A percentile compares a stretch with the other conserved stretches of the same genome.
Conservation (phyloP, 2,329 filamentous ascomycete genomes). For the Exophiala calicioides region DNA sequence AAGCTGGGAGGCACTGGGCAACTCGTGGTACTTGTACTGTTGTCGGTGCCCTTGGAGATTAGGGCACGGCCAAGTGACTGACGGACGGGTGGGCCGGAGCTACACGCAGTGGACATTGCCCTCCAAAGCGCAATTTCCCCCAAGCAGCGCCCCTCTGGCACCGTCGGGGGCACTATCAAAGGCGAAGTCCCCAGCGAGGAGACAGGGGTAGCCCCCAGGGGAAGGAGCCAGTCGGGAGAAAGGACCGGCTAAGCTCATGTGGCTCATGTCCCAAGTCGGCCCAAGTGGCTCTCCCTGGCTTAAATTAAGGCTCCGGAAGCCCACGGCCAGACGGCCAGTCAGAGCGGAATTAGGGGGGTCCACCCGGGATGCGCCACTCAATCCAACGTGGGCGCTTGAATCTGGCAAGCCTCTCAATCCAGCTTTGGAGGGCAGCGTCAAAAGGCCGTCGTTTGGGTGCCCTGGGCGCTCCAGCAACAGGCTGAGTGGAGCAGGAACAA, state of each 20-base stretch:
- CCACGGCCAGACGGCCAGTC: conserved; percentile 10
- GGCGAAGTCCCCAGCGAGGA: conserved; percentile 6
- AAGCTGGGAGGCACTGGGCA: conserved; percentile 20
- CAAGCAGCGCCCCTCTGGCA: conserved; percentile 9
- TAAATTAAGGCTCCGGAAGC: conserved; percentile 24
- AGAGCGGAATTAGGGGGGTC: neutral
- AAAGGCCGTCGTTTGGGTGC: conserved; percentile 10
- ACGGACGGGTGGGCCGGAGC: conserved; percentile 10
- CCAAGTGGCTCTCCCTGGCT: conserved; percentile 11
- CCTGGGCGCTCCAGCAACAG: conserved; percentile 9
- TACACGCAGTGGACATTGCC: conserved; percentile 13
- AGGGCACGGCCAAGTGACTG: conserved; percentile 8
- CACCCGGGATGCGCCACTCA: conserved; percentile 3
- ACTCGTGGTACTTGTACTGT: conserved; percentile 25
- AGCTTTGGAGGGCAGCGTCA: conserved; percentile 5
- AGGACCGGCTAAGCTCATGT: neutral
- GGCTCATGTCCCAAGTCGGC: no score
- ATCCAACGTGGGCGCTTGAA: conserved; percentile 20
- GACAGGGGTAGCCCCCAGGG: conserved; percentile 11
- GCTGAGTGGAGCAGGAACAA: conserved; percentile 6
- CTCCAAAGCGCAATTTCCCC: conserved; percentile 15
- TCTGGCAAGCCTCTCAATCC: conserved; percentile 6
- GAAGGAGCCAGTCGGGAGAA: conserved; percentile 2
- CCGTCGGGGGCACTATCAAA: no score
- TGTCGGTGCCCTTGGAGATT: conserved; percentile 24